These are phyloP conservation scores for Phaeosphaeria sp. DNA, from an alignment of 2,329 filamentous ascomycete species.

Conservation along the genomic window DNA sequence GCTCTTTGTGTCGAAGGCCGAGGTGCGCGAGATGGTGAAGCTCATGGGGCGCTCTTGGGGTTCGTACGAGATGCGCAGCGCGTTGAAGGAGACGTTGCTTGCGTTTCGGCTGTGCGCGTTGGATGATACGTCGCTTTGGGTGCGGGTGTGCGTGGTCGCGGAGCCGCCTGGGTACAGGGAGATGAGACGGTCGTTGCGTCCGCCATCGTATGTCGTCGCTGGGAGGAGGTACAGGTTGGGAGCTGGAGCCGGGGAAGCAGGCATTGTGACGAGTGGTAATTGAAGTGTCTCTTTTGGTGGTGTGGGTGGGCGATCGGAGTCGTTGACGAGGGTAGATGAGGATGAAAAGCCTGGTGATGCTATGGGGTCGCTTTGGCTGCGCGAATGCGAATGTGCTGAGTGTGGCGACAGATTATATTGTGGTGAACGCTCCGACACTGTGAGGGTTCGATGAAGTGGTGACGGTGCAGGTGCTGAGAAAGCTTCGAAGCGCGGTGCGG, in stretches of 20 bases:
- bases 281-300: conserved; percentile 18
- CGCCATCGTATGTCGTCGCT: conserved; percentile 29
- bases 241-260: conserved; percentile 11
- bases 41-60: conserved; percentile 22
- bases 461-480: neutral
- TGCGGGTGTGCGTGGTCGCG: neutral
- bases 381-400: conserved; percentile 20
- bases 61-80: conserved; percentile 17
- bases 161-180: conserved; percentile 15
- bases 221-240: conserved; percentile 27
- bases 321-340: conserved; percentile 18
- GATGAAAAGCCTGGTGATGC: conserved; percentile 28
- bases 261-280: conserved; percentile 16
- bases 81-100: conserved; percentile 1
- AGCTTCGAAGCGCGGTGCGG: neutral
- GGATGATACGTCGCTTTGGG: neutral
- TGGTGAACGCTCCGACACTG: conserved; percentile 1
- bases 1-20: conserved; percentile 22
- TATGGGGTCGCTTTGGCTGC: conserved; percentile 31
- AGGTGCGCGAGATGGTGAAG: conserved; percentile 18
- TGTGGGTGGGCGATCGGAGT: conserved; percentile 12
- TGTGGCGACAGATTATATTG: conserved; percentile 17
- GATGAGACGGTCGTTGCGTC: conserved; percentile 11
- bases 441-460: neutral
- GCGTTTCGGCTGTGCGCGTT: neutral